Base-by-base conservation (phyloP, 306 rosid genomes). In the Malus sylvestris region DNA sequence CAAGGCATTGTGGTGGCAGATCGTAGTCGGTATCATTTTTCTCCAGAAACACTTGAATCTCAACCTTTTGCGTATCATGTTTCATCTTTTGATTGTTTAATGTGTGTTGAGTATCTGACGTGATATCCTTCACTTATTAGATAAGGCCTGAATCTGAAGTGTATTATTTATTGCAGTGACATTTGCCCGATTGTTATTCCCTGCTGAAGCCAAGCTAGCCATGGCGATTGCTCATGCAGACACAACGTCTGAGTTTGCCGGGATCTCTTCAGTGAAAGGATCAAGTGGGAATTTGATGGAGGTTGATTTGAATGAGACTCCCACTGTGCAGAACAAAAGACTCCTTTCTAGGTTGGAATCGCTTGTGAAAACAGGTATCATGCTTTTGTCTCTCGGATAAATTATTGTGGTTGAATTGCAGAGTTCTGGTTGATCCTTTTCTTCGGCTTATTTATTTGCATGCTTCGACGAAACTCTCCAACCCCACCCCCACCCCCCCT, bases 301-400 rank as follows among this genome's bases (percentile, higher is more conserved):
- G 72, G 89, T 86, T 80, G 85, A 86, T 76, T 71, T 86, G 71
- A 86, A 86, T 35, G 89, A 86, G 76, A 86, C 84, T 8, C 89
- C 89, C 25, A 71, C 52, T 9, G 75, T 70, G 74, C 89, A 73
- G 89, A 83, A 74, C 65, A 73, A 80, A 46, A 77, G 89, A 76
- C 84, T 82, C 71, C 79, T 19, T 51, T 69, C 85, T 77, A 83
- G 89, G 74, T 69, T 86, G 81, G 79, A 80, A 59, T 70, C 89
- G 42, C 84, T 86, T 18, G 27, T 71, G 73, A 86, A 86, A 82
- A 86, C 89, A 82, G 89, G 89, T 85, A 76, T 25, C 64, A 11
- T 73, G 55, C 38, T 3, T 52, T 40, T 57, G 25, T 20, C 61
- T 55, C 57, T 51, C 19, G 6, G 22, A 52, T 52, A 16, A 20